Percentiles rank a stretch among this genome's conserved stretches.
phyloP scores from a whole-genome alignment of 192 early-diverging fungal genomes.

The Podila epigama region DNA sequence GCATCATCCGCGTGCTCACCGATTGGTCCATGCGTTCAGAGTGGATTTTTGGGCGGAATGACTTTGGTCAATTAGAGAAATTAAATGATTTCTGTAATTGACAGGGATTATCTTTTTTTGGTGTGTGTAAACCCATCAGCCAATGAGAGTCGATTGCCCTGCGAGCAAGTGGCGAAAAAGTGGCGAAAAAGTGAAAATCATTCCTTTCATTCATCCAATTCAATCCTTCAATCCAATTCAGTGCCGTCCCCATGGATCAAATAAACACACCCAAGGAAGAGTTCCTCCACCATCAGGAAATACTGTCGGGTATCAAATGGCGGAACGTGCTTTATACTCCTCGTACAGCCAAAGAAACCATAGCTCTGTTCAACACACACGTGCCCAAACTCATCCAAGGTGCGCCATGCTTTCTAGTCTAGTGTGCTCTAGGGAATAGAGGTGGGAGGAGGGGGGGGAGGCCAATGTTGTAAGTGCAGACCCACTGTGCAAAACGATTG shows the following conservation, averaged over 20 bases:
- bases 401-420: background rate
- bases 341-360: conserved; percentile 2
- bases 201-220: no score
- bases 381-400: conserved; percentile 13
- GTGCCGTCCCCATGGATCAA: no score
- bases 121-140: background rate
- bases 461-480: no score
- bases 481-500: no score
- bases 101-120: background rate
- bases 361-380: conserved; percentile 30
- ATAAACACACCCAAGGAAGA: no score
- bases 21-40: background rate
- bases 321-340: conserved; percentile 21
- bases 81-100: background rate
- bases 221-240: no score
- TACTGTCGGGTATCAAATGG: conserved; percentile 44
- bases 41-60: no score
- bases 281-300: conserved; percentile 31
- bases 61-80: background rate
- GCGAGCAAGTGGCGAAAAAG: background rate
- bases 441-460: no score
- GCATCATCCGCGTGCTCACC: background rate
- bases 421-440: no score
- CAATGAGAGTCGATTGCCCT: background rate
- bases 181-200: no score